These are phyloP conservation scores for Trametes cingulata DNA, from an alignment of 768 basidiomycete species.

Conservation along the genomic window DNA sequence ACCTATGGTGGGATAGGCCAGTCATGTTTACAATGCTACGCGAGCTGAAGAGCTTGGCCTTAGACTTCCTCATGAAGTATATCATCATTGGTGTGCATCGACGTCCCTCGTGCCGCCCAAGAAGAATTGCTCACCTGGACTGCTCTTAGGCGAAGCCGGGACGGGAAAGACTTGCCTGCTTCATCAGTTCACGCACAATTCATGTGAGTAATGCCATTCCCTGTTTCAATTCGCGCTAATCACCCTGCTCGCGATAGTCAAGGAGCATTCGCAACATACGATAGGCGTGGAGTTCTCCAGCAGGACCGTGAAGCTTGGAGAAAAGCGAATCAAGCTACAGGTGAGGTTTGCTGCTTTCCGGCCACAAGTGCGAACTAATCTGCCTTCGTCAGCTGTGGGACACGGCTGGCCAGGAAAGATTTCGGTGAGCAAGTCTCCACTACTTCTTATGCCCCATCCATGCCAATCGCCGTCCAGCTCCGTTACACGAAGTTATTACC, in stretches of 20 bases:
- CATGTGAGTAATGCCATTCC: constrained; percentile 60
- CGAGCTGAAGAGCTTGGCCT: not conserved
- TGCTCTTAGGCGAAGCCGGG: constrained; percentile 81
- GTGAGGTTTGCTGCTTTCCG: constrained; percentile 41
- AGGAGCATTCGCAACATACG: constrained; percentile 95
- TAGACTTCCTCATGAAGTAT: constrained; percentile 97
- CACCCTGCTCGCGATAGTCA: constrained; percentile 55
- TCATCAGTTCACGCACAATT: constrained; percentile 95
- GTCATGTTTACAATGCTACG: not conserved
- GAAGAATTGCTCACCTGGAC: not conserved
- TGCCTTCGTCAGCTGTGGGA: constrained; percentile 80
- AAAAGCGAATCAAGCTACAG: constrained; percentile 95
- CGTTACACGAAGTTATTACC: constrained; percentile 94
- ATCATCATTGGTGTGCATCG: constrained; percentile 81
- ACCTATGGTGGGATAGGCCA: constrained; percentile 71
- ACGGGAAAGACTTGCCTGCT: constrained; percentile 97
- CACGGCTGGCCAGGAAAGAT: constrained; percentile 95
- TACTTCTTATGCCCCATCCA: constrained; percentile 19
- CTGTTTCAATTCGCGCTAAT: not conserved
- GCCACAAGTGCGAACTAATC: not conserved
- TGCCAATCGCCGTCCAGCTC: constrained; percentile 50
- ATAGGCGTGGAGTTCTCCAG: constrained; percentile 99
- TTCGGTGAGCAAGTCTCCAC: constrained; percentile 53
- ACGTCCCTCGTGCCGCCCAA: not conserved
- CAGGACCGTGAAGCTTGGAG: constrained; percentile 87